A percentile compares a stretch with the other conserved stretches of the same genome.
These are phyloP conservation scores for Talaromyces marneffei DNA, from an alignment of 2,329 filamentous ascomycete species.

Conservation along the genomic window DNA sequence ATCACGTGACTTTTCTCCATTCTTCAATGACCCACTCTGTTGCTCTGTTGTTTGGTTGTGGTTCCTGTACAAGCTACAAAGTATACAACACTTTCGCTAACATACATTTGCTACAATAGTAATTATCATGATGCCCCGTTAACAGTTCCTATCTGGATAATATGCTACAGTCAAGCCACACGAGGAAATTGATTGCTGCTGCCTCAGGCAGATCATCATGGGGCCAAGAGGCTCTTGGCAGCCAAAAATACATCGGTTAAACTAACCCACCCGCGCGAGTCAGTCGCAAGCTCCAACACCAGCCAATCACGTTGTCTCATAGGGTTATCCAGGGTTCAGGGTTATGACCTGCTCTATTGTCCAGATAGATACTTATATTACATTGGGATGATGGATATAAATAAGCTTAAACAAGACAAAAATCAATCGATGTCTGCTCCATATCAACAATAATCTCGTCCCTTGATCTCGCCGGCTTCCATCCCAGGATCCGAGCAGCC, in stretches of 20 bases:
- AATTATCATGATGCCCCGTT: no score
- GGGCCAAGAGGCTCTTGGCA: not conserved
- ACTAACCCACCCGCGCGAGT: not conserved
- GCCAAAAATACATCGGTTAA: not conserved
- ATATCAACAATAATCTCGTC: not conserved
- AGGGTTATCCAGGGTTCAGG: not conserved
- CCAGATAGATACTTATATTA: not conserved
- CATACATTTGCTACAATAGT: not conserved
- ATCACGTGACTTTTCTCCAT: not conserved
- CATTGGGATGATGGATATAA: not conserved
- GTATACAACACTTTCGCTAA: not conserved
- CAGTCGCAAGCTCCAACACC: not conserved
- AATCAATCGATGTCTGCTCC: not conserved
- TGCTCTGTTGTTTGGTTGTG: not conserved
- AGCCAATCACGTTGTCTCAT: not conserved
- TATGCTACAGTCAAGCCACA: no score
- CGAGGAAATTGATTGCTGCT: not conserved
- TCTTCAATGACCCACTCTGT: not conserved
- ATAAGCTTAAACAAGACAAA: not conserved
- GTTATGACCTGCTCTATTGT: not conserved
- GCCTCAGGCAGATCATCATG: not conserved
- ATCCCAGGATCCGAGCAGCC: not conserved
- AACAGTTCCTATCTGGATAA: no score
- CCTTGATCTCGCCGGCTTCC: not conserved
- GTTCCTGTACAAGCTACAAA: not conserved